Evolutionary conservation across 2,329 filamentous ascomycete species (phyloP), one percentile per base, ranked within the genome.

Genomic region (Fusarium pseudonygamai): DNA sequence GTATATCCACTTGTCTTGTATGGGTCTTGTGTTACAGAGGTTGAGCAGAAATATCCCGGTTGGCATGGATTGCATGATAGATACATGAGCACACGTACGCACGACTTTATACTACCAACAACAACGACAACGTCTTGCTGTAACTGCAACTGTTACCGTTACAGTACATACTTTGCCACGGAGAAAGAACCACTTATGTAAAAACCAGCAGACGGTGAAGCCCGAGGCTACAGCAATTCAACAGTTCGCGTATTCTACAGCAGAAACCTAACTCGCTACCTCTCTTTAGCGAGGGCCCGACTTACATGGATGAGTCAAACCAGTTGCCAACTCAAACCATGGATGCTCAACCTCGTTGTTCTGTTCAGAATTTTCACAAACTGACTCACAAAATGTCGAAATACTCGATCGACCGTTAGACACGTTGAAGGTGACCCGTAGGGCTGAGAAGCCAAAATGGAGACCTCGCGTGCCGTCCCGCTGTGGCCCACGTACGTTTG

Each of bases 381-480:
- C 43, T 69, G 64, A 68, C 43, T 67, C 53, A 61, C 47, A 47
- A 40, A 24, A 22, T 32, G 9, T 18, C 26, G 22, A 13, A 18
- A 18, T 36, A 34, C 18, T 39, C 37, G 18, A 60, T 45, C 45
- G 26, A 66, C 49, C 34, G 28, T 40, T 37, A 20, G 26, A 58
- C 43, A 43, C 49, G 50, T 57, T 42, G n/a, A 63, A 66, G 64
- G 32, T 45, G n/a, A 50, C n/a, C 56, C 47, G n/a, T 69, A 69
- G 59, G 66, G 66, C 66, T 69, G 59, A 69, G 65, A 69, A 34
- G 28, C 50, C 42, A 66, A 49, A 43, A 64, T 49, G 42, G 39
- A 30, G 42, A 39, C 64, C 42, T 56, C 40, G 52, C 67, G 67
- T 49, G 45, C 67, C 52, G 65, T 59, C 67, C 67, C 67, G 52